These are phyloP conservation scores for Thecaphora frezii DNA, from an alignment of 1,284 basidiomycete species.

Conservation along the genomic window DNA sequence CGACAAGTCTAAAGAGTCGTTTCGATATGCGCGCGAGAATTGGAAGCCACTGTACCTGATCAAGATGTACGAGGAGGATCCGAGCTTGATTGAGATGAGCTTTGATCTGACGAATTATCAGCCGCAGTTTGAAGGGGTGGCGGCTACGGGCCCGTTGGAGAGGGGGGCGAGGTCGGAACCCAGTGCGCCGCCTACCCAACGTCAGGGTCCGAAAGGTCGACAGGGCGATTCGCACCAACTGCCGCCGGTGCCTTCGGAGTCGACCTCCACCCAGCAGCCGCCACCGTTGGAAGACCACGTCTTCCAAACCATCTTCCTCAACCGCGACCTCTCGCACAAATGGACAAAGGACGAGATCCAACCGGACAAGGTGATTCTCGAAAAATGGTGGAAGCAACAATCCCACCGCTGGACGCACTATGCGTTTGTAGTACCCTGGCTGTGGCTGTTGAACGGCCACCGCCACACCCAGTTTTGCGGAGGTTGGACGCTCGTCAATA, in stretches of 20 bases:
- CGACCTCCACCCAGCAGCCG: conserved; percentile 13
- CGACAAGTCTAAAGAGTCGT: conserved; percentile 60
- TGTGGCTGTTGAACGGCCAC: conserved; percentile 68
- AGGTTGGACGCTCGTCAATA: conserved; percentile 62
- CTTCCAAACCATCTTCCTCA: conserved; percentile 71
- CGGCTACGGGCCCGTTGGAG: conserved; percentile 27
- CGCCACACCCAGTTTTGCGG: conserved; percentile 61
- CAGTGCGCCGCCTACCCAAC: conserved; percentile 33
- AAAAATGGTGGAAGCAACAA: conserved; percentile 70
- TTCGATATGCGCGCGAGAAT: conserved; percentile 62
- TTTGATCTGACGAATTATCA: conserved; percentile 66
- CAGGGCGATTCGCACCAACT: conserved; percentile 32
- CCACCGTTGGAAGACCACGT: conserved; percentile 63
- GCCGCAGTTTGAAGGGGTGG: conserved; percentile 62
- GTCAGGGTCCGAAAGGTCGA: conserved; percentile 28
- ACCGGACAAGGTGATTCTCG: conserved; percentile 64
- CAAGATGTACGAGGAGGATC: conserved; percentile 66
- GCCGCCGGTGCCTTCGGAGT: conserved; percentile 18
- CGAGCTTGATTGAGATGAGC: conserved; percentile 68
- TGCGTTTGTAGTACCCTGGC: conserved; percentile 65
- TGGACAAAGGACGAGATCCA: conserved; percentile 67
- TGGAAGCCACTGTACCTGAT: conserved; percentile 64
- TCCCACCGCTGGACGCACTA: conserved; percentile 68
- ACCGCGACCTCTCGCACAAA: conserved; percentile 63
- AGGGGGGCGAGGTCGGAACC: conserved; percentile 12